Evolutionary conservation across 176 grass and related monocot genomes (phyloP), one percentile per base, ranked within the genome.

Genomic region (Calamus simplicifolius): DNA sequence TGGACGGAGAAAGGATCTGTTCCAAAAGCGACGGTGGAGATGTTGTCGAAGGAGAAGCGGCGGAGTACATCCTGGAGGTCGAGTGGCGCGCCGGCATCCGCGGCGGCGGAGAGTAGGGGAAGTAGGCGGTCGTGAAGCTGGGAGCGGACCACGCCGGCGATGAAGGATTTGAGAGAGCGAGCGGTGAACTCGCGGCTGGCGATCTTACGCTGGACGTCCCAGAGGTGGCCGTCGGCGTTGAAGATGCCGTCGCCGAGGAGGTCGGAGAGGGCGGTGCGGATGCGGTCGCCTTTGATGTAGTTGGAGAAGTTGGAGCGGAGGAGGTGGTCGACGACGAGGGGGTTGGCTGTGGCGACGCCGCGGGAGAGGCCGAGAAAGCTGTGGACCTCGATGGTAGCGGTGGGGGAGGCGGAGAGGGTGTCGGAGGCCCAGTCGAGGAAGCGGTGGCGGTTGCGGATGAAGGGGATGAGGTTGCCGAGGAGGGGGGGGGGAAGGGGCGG

Each of bases 401-500:
- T 16, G 4, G 88, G 88, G 31, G 82, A 56, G 6, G 25, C 64
- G 21, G 69, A 61, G 30, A 91, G 64, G 51, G 75, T 76, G 56
- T 79, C 83, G 8, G 83, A 74, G 61, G 65, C 73, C 88, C 88
- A 91, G 83, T 91, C 88, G 58, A 86, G 83, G 68, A 91, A 80
- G 52, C 83, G 83, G 69, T 80, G 79, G 54, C 75, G 73, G 73
- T 91, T 91, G 64, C 65, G 72, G 72, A 83, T 26, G 25, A 87
- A 29, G 3, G 79, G 79, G 29, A 83, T 26, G 16, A 68, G 2
- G 69, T 91, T 80, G 48, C 88, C 88, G 15, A 87, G 19, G 10
- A 87, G 6, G 10, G 56, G 79, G 61, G 69, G 5, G 87, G 76
- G 72, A 83, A 56, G 18, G 87, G 87, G 52, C 82, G 86, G 71